These are phyloP conservation scores for Fusarium pseudonygamai DNA, from an alignment of 2,329 filamentous ascomycete species.

Conservation along the genomic window DNA sequence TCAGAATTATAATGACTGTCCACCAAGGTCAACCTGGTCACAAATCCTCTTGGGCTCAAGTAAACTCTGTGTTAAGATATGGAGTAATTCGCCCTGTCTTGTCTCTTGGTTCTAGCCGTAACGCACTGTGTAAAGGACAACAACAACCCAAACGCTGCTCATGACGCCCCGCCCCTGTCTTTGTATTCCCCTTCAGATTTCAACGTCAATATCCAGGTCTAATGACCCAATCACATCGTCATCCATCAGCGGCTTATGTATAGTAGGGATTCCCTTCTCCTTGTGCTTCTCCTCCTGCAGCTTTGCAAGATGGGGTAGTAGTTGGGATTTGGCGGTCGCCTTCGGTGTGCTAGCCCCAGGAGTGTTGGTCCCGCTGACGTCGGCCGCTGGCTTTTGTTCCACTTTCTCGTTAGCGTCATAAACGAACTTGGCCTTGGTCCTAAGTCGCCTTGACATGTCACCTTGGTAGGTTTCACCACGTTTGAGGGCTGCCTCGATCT, in stretches of 20 bases:
- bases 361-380: constrained; percentile 60
- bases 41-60: not conserved
- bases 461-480: constrained; percentile 70
- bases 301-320: constrained; percentile 64
- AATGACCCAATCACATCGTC: constrained; percentile 92
- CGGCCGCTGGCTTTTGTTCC: constrained; percentile 60
- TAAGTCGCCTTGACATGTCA: constrained; percentile 69
- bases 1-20: not conserved
- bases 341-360: constrained; percentile 65
- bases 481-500: constrained; percentile 68
- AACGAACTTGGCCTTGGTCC: constrained; percentile 73
- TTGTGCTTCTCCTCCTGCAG: constrained; percentile 61
- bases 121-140: not conserved
- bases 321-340: constrained; percentile 51
- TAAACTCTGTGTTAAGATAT: not conserved
- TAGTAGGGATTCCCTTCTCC: constrained; percentile 70
- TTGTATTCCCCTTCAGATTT: constrained; percentile 65
- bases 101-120: constrained; percentile 17
- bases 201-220: constrained; percentile 92
- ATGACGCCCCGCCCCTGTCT: constrained; percentile 2
- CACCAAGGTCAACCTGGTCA: constrained; percentile 17
- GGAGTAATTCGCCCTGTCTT: constrained; percentile 7
- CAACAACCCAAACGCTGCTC: constrained; percentile 11
- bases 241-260: constrained; percentile 83
- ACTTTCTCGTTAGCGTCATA: constrained; percentile 66